Evolutionary conservation across 805 yeast species (phyloP).

Genomic region (Cyberlindnera euphorbiiphila): DNA sequence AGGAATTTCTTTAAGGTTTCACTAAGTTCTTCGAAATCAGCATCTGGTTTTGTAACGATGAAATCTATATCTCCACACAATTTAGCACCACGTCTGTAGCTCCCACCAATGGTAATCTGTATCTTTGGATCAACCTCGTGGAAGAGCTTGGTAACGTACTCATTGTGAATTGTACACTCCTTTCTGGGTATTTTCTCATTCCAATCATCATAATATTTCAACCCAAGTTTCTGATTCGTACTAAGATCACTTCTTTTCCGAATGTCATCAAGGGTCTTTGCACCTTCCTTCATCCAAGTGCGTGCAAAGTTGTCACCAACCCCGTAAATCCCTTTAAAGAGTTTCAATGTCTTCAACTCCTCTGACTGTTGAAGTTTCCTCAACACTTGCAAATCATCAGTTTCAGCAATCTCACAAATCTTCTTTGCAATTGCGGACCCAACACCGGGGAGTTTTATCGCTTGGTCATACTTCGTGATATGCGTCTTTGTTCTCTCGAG

Average conservation of each 20-base stretch:
- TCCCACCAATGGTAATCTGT: conserved; percentile 43
- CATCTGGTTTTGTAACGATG: conserved; percentile 37
- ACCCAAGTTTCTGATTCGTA: conserved; percentile 34
- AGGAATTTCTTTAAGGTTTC: conserved; percentile 24
- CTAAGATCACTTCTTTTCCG: conserved; percentile 28
- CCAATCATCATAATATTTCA: conserved; percentile 47
- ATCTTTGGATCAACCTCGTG: conserved; percentile 34
- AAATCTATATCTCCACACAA: conserved; percentile 53
- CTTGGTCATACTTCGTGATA: conserved; percentile 36
- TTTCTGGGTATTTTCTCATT: conserved; percentile 39
- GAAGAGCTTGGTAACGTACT: conserved; percentile 28
- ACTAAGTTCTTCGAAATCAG: conserved; percentile 25
- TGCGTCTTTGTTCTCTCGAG: conserved; percentile 27
- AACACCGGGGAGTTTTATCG: conserved; percentile 36
- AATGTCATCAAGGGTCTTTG: conserved; percentile 38
- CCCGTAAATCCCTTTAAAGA: conserved; percentile 42
- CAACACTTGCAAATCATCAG: conserved; percentile 30
- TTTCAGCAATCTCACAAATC: conserved; percentile 42
- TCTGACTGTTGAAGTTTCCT: conserved; percentile 26
- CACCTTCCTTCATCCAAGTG: conserved; percentile 37
- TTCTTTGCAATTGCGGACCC: conserved; percentile 40
- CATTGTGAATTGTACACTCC: conserved; percentile 40
- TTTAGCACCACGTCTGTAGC: conserved; percentile 45
- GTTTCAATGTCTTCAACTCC: conserved; percentile 25
- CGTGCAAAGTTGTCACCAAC: conserved; percentile 44